Evolutionary conservation across 257 asterid species (phyloP).

Genomic region (Handroanthus guayacan): DNA sequence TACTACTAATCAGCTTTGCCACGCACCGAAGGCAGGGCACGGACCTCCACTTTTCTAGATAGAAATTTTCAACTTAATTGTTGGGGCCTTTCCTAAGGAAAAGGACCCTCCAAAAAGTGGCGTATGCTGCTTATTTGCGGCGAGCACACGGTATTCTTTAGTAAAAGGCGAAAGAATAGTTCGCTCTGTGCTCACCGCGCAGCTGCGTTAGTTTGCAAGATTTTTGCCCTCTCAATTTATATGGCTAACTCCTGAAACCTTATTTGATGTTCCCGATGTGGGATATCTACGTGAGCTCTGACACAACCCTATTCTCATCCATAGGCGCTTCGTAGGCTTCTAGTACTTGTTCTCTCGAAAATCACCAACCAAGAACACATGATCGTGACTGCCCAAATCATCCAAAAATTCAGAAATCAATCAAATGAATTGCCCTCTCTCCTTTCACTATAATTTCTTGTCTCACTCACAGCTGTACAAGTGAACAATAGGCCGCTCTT

Average conservation of each 20-base stretch:
- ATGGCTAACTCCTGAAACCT: not conserved
- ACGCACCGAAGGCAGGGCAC: no score
- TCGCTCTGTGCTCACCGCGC: constrained; percentile 28
- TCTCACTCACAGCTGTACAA: no score
- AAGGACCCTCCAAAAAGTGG: constrained; percentile 27
- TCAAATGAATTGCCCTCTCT: not conserved
- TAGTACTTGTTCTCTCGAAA: not conserved
- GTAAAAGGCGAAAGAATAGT: constrained; percentile 33
- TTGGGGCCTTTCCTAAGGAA: not conserved
- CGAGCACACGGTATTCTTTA: constrained; percentile 31
- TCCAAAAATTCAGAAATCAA: not conserved
- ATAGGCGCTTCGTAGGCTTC: not conserved
- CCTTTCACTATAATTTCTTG: not conserved
- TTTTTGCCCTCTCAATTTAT: not conserved
- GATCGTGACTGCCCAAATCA: not conserved
- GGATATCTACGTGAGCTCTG: not conserved
- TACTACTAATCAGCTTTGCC: no score
- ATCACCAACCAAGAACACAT: not conserved
- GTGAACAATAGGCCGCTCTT: no score
- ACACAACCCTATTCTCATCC: not conserved
- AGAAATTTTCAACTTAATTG: not conserved
- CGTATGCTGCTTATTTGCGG: constrained; percentile 25
- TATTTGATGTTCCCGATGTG: not conserved
- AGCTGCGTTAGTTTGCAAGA: not conserved
- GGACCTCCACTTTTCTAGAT: no score